These are phyloP conservation scores for Trypanosoma lewisi DNA, from an alignment of 208 protist genomes.

Conservation along the genomic window DNA sequence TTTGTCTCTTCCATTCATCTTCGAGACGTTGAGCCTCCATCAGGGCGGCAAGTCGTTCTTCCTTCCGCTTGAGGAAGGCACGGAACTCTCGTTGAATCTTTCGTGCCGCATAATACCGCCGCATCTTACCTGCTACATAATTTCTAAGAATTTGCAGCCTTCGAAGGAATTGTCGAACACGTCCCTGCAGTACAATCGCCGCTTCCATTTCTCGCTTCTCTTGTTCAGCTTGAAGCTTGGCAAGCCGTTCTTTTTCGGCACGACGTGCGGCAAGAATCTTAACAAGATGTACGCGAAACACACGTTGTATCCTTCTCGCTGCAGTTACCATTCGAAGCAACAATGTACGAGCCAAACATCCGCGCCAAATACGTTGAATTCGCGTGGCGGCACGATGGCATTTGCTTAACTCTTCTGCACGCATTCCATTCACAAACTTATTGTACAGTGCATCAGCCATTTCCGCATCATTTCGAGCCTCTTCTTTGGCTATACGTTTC, in stretches of 20 bases:
- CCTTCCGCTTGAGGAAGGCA: constrained; percentile 45
- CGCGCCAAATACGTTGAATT: constrained; percentile 82
- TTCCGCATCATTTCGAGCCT: constrained; percentile 43
- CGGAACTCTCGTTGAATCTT: constrained; percentile 80
- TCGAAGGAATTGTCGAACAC: constrained; percentile 65
- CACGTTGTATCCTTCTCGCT: constrained; percentile 50
- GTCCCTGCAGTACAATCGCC: constrained; percentile 57
- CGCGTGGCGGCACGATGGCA: constrained; percentile 50
- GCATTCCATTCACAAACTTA: constrained; percentile 67
- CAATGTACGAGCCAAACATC: constrained; percentile 60
- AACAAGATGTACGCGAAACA: constrained; percentile 55
- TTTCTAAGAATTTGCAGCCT: constrained; percentile 56
- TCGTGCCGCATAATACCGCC: constrained; percentile 57
- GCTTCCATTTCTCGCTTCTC: constrained; percentile 45
- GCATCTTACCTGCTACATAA: constrained; percentile 49
- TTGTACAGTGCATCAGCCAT: constrained; percentile 68
- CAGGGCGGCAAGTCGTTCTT: constrained; percentile 38
- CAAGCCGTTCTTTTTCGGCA: constrained; percentile 36
- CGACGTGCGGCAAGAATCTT: constrained; percentile 36
- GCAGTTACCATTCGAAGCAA: constrained; percentile 48
- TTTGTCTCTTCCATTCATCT: constrained; percentile 50
- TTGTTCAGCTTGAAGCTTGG: constrained; percentile 30
- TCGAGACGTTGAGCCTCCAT: constrained; percentile 63
- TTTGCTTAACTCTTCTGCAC: constrained; percentile 54
- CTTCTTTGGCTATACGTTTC: constrained; percentile 45